Percentiles rank a stretch among this genome's conserved stretches.
phyloP scores from a whole-genome alignment of 805 yeast species.

The Candida khao-thaluensis region DNA sequence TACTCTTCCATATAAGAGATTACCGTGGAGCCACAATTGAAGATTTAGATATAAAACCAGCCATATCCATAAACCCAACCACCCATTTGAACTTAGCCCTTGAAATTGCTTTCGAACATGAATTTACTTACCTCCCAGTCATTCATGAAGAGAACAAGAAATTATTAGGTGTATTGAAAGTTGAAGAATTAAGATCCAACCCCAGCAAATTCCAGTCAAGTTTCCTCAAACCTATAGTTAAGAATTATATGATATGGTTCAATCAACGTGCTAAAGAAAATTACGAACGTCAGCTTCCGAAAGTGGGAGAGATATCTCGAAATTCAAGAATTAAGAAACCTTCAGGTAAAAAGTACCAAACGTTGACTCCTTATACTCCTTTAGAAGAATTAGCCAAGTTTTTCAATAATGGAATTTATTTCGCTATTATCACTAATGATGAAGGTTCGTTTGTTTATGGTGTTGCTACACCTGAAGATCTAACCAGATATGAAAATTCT shows the following conservation, averaged over 20 bases:
- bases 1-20: slow-evolving; percentile 33
- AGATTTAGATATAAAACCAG: slow-evolving; percentile 59
- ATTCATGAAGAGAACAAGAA: slow-evolving; percentile 45
- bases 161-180: slow-evolving; percentile 50
- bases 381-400: slow-evolving; percentile 52
- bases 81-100: slow-evolving; percentile 49
- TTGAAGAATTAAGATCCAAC: slow-evolving; percentile 38
- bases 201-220: slow-evolving; percentile 23
- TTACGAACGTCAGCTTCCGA: slow-evolving; percentile 23
- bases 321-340: slow-evolving; percentile 36
- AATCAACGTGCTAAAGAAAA: slow-evolving; percentile 33
- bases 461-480: slow-evolving; percentile 53
- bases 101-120: slow-evolving; percentile 55
- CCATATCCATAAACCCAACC: slow-evolving; percentile 50
- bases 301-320: slow-evolving; percentile 1
- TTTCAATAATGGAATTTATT: slow-evolving; percentile 48
- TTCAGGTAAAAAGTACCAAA: slow-evolving; percentile 33
- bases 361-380: slow-evolving; percentile 54
- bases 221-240: slow-evolving; percentile 26
- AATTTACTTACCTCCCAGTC: slow-evolving; percentile 55
- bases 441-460: slow-evolving; percentile 55
- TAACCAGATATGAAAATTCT: slow-evolving; percentile 40
- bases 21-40: slow-evolving; percentile 56
- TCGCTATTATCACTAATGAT: slow-evolving; percentile 58
- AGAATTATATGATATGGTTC: slow-evolving; percentile 45